Base-by-base conservation (phyloP, 768 basidiomycete species). In the Pisolithus marmoratus region DNA sequence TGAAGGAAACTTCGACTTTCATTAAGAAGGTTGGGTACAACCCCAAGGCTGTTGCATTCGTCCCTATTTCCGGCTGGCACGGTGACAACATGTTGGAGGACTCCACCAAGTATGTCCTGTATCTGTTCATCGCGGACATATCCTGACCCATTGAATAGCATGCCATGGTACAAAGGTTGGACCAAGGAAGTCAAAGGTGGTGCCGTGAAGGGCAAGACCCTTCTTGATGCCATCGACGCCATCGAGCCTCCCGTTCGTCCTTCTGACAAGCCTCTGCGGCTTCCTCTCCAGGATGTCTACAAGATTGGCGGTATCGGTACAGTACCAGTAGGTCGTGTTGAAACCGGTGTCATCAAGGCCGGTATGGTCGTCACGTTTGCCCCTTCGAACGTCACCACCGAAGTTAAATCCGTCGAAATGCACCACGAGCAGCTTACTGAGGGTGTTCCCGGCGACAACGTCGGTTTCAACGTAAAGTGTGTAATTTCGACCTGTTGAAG, bases 81-180 rank as follows among this genome's bases (percentile, higher is more conserved):
- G 96, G 96, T 69, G 96, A 99, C 85, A 99, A 99, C 89, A 99
- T 99, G 95, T 80, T 99, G 79, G 95, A 98, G 83, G 92, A 94
- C 76, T 96, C 96, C 61, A 2, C 70, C 76, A 99, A 98, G 91
- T 92, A 70, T 46, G 86, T 70, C n/a, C 15, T 37, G 52, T 22
- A 5, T 48, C 5, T 24, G 41, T 20, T 19, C 42, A 50, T 26
- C 15, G 46, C 31, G 29, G 36, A 15, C 34, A n/a, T n/a, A 26
- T 31, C 43, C 58, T 52, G 55, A 54, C 27, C 26, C 43, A 40
- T 49, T 19, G 49, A 56, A 55, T 61, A 94, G 90, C 83, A 97
- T 99, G 94, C 69, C 90, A 49, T 99, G 96, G 96, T 98, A 85
- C 86, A 99, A 98, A 82, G 96, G 96, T 63, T 99, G 96, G 96